These are phyloP conservation scores for Salix exigua DNA, from an alignment of 345 rosid species.

Conservation along the genomic window DNA sequence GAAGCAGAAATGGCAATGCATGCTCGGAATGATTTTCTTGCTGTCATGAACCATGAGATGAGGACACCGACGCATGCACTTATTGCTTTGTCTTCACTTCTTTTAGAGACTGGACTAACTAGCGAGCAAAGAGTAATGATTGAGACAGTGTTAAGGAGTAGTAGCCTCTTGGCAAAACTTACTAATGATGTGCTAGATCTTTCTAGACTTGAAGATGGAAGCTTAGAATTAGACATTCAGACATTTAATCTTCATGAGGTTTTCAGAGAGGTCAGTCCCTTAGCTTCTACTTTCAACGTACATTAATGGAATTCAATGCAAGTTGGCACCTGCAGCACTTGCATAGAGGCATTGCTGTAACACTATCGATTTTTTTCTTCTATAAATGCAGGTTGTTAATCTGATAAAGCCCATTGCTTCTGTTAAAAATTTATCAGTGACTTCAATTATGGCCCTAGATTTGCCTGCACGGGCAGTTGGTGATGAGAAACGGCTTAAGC, in stretches of 20 bases:
- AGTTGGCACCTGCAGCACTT: background rate
- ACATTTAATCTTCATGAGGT: constrained; percentile 60
- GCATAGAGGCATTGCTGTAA: background rate
- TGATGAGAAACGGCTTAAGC: constrained; percentile 86
- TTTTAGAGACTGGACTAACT: constrained; percentile 66
- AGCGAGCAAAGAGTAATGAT: constrained; percentile 85
- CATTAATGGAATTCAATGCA: background rate
- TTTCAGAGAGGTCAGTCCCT: constrained; percentile 59
- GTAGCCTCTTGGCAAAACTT: constrained; percentile 81
- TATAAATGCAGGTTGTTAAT: constrained; percentile 51
- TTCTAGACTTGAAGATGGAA: constrained; percentile 90
- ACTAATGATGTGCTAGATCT: constrained; percentile 88
- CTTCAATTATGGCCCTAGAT: constrained; percentile 63
- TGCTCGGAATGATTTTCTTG: constrained; percentile 91
- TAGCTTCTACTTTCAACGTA: background rate
- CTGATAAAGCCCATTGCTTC: constrained; percentile 80
- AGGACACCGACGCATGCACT: constrained; percentile 90
- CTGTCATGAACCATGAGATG: constrained; percentile 99
- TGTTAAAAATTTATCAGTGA: constrained; percentile 63
- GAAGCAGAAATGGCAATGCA: constrained; percentile 89
- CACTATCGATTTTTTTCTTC: background rate
- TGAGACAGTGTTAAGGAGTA: constrained; percentile 82
- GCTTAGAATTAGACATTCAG: constrained; percentile 59
- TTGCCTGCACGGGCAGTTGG: constrained; percentile 72
- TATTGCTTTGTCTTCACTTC: constrained; percentile 78